Conservation (phyloP, 2,329 filamentous ascomycete species). For the Passalora sequoiae region DNA sequence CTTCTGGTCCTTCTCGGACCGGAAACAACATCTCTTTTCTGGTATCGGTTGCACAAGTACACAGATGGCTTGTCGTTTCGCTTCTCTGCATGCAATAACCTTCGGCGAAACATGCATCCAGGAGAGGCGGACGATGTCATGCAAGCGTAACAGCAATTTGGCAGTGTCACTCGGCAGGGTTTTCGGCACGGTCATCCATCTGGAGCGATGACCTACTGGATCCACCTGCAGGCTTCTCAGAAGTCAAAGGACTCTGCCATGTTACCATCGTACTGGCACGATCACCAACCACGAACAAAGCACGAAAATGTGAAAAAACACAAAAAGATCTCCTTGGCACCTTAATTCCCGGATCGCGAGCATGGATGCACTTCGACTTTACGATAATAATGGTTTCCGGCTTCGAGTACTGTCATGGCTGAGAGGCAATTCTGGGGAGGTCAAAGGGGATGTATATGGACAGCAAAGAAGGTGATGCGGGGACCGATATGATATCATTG, state of each 20-base stretch:
- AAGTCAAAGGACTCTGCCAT: constrained; percentile 13
- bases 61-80: constrained; percentile 26
- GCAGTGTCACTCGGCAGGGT: constrained; percentile 39
- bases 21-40: constrained; percentile 28
- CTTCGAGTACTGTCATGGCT: background rate
- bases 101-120: constrained; percentile 11
- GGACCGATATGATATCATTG: background rate
- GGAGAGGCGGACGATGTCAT: constrained; percentile 15
- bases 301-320: constrained; percentile 8
- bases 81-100: constrained; percentile 22
- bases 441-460: background rate
- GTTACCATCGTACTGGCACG: background rate
- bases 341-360: background rate
- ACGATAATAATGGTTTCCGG: constrained; percentile 2
- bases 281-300: constrained; percentile 5
- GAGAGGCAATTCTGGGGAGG: constrained; percentile 3
- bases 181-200: constrained; percentile 30
- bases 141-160: constrained; percentile 25
- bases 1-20: constrained; percentile 18
- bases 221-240: constrained; percentile 21
- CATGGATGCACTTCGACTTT: background rate
- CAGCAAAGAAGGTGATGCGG: background rate
- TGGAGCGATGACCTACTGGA: constrained; percentile 18
- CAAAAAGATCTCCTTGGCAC: constrained; percentile 4
- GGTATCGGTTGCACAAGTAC: constrained; percentile 30